Evolutionary conservation across 148 eudicot genomes (phyloP), one percentile per base, ranked within the genome.

Genomic region (Vaccinium corymbosum): DNA sequence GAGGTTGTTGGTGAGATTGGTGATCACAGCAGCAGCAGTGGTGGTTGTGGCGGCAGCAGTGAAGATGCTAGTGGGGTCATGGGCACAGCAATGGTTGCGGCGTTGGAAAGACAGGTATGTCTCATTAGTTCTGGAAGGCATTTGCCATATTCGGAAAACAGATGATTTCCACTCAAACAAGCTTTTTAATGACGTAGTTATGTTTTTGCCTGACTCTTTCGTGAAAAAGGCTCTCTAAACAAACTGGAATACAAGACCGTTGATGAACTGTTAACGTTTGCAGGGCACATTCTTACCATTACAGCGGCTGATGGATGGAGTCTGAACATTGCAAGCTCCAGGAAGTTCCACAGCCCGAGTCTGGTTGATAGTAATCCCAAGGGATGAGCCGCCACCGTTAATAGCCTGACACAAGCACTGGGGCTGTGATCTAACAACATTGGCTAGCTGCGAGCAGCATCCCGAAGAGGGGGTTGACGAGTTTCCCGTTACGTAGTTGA

Each of bases 391-490:
- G 19, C 88, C 62, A 0, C 89, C 88, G 27, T 66, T 84, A 48
- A 87, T 46, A 13, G 62, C 85, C 80, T 87, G 46, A 42, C 92
- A 90, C 81, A 90, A 55, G 80, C 93, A 90, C 79, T 85, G 81
- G 14, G 93, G 93, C 46, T 89, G 85, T 16, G 89, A 81, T 19
- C 77, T 59, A 14, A 90, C 90, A 2, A 89, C 91, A 3, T 64
- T 85, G 57, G 83, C 84, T 3, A 90, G 90, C 86, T 87, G 89
- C 10, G 89, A 46, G 85, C 92, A 90, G 84, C 92, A 90, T 5
- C 83, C 78, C 3, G 89, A 81, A 0, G 89, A 81, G 0, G 91
- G 91, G 0, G 84, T 76, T 1, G 92, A 83, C 3, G 91, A 77
- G 85, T 87, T 90, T 17, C 90, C 89, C 6, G 86, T 61, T 51